Evolutionary conservation across 768 basidiomycete genomes (phyloP), one percentile per base, ranked within the genome.

Genomic region (Serendipita sp.): DNA sequence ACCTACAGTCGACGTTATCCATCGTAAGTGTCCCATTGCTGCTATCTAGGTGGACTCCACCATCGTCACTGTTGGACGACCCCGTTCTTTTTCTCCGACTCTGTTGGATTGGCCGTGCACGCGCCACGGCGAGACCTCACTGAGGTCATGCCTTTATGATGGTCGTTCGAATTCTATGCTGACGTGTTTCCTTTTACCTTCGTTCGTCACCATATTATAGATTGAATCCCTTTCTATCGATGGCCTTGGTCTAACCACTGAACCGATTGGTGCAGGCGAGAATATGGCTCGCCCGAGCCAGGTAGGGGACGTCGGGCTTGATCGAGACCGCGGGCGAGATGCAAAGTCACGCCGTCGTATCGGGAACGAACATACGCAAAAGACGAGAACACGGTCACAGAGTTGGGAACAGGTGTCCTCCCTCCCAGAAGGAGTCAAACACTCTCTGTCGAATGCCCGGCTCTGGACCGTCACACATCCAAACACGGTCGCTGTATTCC

Each of bases 391-490:
- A 41, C 41, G 41, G 41, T 41, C 41, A 13, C 41, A 41, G 41
- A 41, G 41, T 13, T 41, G 41, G 41, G 41, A 41, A 41, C 13
- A 4, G 8, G 56, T 30, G 8, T 28, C 16, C 16, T n/a, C 35
- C 8, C 16, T 60, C 16, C 56, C 36, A n/a, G 56, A 60, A 34
- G 16, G 16, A 30, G 56, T 60, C 35, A 10, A n/a, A 36, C 56
- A n/a, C 36, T n/a, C 5, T 30, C 16, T 60, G 16, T 60, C 56
- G 36, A 35, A 60, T 60, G 56, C 56, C 3, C 56, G 34, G 8
- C 18, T 60, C 16, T 60, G 56, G 56, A 35, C 56, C 56, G 56
- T 60, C 56, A 60, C 56, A 28, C 56, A 60, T 36, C 56, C 56
- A n/a, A 60, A 60, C 36, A 60, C 56, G 11, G 56, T 60, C 30